Evolutionary conservation across 1,139 yeast species (phyloP).

Genomic region (Saccharomyces hybrid): DNA sequence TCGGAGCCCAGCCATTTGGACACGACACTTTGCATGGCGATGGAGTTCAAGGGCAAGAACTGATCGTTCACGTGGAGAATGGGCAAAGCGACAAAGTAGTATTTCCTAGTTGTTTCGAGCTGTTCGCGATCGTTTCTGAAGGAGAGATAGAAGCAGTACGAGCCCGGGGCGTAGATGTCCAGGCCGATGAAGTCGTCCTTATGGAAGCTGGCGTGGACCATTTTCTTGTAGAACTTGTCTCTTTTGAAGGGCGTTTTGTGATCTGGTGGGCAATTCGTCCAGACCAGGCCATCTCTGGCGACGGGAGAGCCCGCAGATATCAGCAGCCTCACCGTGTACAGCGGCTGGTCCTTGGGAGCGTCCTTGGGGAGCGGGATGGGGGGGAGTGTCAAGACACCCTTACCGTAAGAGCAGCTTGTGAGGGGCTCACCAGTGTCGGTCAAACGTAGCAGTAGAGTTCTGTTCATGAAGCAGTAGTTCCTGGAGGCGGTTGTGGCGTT

Average conservation of each 20-base stretch:
- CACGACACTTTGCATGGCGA: conserved; percentile 76
- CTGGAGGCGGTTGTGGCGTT: not conserved
- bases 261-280: conserved; percentile 64
- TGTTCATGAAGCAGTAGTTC: not conserved
- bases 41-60: conserved; percentile 66
- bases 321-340: conserved; percentile 52
- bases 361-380: conserved; percentile 42
- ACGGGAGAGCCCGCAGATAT: conserved; percentile 70
- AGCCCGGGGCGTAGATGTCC: conserved; percentile 65
- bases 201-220: conserved; percentile 45
- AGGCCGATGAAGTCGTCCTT: conserved; percentile 56
- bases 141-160: conserved; percentile 60
- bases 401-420: conserved; percentile 34
- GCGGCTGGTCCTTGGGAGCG: conserved; percentile 38
- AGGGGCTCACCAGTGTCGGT: conserved; percentile 52
- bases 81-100: conserved; percentile 78
- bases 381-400: conserved; percentile 63
- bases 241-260: conserved; percentile 45
- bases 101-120: conserved; percentile 44
- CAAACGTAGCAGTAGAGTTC: conserved; percentile 43
- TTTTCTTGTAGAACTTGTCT: conserved; percentile 43
- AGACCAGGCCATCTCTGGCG: conserved; percentile 59
- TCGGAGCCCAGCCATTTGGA: conserved; percentile 84
- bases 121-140: conserved; percentile 36
- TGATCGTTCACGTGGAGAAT: conserved; percentile 50